Evolutionary conservation across 495 filamentous ascomycete genomes (phyloP), one percentile per base, ranked within the genome.

Genomic region (Antarctomyces pellizariae): DNA sequence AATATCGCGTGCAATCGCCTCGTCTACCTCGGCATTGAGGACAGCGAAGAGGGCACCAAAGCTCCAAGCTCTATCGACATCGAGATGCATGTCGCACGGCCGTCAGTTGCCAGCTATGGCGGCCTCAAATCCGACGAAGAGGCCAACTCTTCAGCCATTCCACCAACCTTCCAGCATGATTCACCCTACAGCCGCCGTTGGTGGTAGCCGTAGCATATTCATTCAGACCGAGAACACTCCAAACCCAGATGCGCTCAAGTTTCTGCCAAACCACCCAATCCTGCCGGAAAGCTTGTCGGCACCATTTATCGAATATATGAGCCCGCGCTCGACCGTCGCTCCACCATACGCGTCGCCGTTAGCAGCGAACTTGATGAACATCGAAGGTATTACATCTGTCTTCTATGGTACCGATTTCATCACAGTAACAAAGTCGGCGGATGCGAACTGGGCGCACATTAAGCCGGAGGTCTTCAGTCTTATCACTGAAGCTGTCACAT

Each of bases 321-420:
- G 67, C 28, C 80, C 89, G 13, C 71, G 86, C 9, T 74, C 77
- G 2, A 91, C 86, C 3, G 62, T 92, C 33, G 64, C 79, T 13
- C 74, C 82, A 11, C 82, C 82, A 1, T 70, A 93, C 41, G 80
- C 84, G 5, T 95, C 86, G n/a, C 82, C 78, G 8, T 61, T 97
- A 9, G 86, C 86, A 5, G 75, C 78, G 7, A 64, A 84, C 42
- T 61, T 97, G 12, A 64, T 95, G 51, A 75, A 72, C 42, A 70
- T 91, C 25, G 86, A 95, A 37, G 86, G 86, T 7, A 73, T 95
- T 2, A 78, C 75, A 9, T 68, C 72, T 2, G 75, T 97, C n/a
- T 93, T 93, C 54, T 91, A 89, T 53, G 86, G 83, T 17, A 50
- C 67, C 12, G 84, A 97, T 43, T 93, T 89, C 49, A 92, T 97